Percentiles rank a stretch among this genome's conserved stretches.
phyloP scores from a whole-genome alignment of 345 rosid species.

The Pistacia atlantica region DNA sequence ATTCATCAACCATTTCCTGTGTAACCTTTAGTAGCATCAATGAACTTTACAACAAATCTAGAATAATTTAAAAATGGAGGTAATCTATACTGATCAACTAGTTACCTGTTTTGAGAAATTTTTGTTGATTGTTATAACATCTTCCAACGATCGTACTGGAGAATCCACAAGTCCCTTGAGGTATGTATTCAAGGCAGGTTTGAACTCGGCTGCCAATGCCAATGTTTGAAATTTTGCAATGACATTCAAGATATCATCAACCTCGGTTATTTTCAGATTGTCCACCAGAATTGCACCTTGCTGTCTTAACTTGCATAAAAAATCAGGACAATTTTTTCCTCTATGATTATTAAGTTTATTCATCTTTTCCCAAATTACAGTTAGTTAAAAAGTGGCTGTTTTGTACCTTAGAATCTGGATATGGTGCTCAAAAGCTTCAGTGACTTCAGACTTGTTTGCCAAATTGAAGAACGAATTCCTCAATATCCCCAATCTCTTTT shows the following conservation, averaged over 20 bases:
- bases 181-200: conserved; percentile 49
- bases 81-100: neutral
- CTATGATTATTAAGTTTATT: neutral
- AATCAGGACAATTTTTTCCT: neutral
- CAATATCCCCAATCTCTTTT: conserved; percentile 60
- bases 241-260: conserved; percentile 21
- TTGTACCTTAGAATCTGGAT: conserved; percentile 45
- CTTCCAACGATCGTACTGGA: conserved; percentile 60
- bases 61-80: too few relatives aligned
- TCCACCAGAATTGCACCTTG: conserved; percentile 54
- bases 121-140: conserved; percentile 55
- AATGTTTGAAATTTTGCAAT: conserved; percentile 38
- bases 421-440: conserved; percentile 41
- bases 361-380: too few relatives aligned
- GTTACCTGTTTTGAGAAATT: conserved; percentile 44
- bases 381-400: neutral
- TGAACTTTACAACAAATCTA: too few relatives aligned
- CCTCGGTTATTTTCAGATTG: conserved; percentile 43
- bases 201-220: conserved; percentile 56
- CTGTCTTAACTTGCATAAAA: conserved; percentile 30
- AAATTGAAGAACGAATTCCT: conserved; percentile 35
- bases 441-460: neutral
- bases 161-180: conserved; percentile 44
- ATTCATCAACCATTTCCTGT: conserved; percentile 57
- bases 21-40: neutral